Conservation (phyloP, 83 land plant genomes). For the Picea mariana region DNA sequence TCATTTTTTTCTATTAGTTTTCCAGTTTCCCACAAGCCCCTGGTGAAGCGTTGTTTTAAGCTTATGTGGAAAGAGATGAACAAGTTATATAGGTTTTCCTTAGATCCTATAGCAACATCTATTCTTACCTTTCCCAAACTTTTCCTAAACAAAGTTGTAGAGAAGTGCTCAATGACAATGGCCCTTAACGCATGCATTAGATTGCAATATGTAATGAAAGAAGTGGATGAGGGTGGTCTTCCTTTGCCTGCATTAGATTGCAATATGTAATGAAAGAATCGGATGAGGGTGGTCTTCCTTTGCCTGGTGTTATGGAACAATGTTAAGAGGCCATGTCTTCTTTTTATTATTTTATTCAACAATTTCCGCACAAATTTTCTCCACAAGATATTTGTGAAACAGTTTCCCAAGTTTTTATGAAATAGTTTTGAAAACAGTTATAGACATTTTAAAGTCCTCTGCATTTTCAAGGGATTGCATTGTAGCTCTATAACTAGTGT, state of each 20-base stretch:
- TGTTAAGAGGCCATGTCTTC: slow-evolving; percentile 93
- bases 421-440: no score
- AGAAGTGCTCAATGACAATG: slow-evolving; percentile 48
- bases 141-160: slow-evolving; percentile 51
- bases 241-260: slow-evolving; percentile 91
- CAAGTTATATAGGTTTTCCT: slow-evolving; percentile 62
- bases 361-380: slow-evolving; percentile 54
- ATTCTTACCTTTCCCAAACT: slow-evolving; percentile 73
- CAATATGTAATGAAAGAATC: slow-evolving; percentile 53
- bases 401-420: no score
- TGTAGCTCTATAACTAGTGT: no score
- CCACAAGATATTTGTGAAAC: not conserved
- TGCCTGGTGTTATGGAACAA: slow-evolving; percentile 90
- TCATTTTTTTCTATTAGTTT: slow-evolving; percentile 43
- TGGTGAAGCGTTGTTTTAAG: slow-evolving; percentile 45
- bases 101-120: slow-evolving; percentile 65
- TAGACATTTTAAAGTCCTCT: no score
- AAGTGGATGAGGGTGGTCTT: slow-evolving; percentile 52
- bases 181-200: slow-evolving; percentile 53
- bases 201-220: slow-evolving; percentile 53
- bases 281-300: slow-evolving; percentile 62
- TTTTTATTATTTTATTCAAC: slow-evolving; percentile 85
- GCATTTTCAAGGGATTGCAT: no score
- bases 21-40: slow-evolving; percentile 12
- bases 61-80: slow-evolving; percentile 60